phyloP scores from a whole-genome alignment of 108 stramenopile species.

The Mediolabrus comicus region DNA sequence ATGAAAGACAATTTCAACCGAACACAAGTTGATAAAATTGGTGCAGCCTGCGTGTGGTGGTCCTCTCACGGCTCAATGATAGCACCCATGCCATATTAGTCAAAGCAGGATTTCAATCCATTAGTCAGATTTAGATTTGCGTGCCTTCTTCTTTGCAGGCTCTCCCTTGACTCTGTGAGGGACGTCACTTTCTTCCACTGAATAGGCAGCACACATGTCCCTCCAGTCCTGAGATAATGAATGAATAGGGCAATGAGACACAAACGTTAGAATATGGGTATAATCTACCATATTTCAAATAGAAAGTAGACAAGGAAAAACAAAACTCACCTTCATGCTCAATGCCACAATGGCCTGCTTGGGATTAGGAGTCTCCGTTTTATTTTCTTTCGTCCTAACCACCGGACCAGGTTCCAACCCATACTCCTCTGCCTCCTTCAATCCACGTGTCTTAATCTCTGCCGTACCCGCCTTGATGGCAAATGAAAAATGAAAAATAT shows the following conservation, averaged over 20 bases:
- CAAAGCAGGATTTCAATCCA: not conserved
- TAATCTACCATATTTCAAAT: not conserved
- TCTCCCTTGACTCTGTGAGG: slow-evolving; percentile 53
- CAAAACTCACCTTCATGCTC: slow-evolving; percentile 47
- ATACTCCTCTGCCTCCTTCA: slow-evolving; percentile 24
- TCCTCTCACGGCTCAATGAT: not conserved
- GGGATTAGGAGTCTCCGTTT: not conserved
- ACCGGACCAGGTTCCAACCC: slow-evolving; percentile 41
- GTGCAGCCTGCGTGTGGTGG: not conserved
- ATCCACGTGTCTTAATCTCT: slow-evolving; percentile 18
- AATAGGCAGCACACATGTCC: slow-evolving; percentile 59
- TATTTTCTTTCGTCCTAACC: not conserved
- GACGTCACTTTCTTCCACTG: slow-evolving; percentile 59
- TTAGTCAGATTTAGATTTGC: slow-evolving; percentile 9
- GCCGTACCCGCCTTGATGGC: slow-evolving; percentile 69
- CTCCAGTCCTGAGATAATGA: slow-evolving; percentile 58
- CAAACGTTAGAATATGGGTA: too few species aligned
- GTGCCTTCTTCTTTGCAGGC: slow-evolving; percentile 3
- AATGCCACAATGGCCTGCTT: slow-evolving; percentile 74
- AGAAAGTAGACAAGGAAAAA: not conserved
- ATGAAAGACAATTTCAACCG: slow-evolving; percentile 1
- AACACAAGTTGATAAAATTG: not conserved
- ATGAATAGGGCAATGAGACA: too few species aligned
- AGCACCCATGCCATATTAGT: too few species aligned
- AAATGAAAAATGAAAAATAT: slow-evolving; percentile 84